These are phyloP conservation scores for Hypoxylon sp. DNA, from an alignment of 2,329 filamentous ascomycete genomes.

Conservation along the genomic window DNA sequence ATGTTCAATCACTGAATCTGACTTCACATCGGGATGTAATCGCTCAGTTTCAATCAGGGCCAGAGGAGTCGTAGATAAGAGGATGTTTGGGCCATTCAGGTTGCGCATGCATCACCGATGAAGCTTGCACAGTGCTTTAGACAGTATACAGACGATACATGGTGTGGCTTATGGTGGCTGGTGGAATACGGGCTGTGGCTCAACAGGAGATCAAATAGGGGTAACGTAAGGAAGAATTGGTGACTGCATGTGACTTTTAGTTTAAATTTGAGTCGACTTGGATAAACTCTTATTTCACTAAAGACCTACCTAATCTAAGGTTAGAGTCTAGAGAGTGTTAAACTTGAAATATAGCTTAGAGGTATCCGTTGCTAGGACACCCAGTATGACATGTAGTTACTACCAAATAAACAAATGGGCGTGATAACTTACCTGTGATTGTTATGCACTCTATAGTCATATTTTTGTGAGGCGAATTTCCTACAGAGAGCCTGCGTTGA, in stretches of 20 bases:
- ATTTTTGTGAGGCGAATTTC: no score
- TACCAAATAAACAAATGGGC: no score
- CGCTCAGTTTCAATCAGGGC: slow-evolving; percentile 6
- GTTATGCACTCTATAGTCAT: no score
- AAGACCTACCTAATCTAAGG: no score
- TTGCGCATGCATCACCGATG: slow-evolving; percentile 2
- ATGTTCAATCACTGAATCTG: neutral
- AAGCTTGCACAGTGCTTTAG: slow-evolving; percentile 2
- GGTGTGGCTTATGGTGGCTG: slow-evolving; percentile 25
- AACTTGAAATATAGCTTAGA: neutral
- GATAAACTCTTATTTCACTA: no score
- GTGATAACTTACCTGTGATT: no score
- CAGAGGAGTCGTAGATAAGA: slow-evolving; percentile 35
- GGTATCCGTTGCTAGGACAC: no score
- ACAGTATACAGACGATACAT: slow-evolving; percentile 17
- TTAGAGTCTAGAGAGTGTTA: no score
- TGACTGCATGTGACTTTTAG: no score
- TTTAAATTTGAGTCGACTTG: no score
- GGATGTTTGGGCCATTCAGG: slow-evolving; percentile 19
- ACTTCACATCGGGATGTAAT: slow-evolving; percentile 25
- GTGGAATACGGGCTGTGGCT: slow-evolving; percentile 21
- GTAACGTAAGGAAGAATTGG: neutral
- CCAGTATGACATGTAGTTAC: no score
- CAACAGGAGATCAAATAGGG: neutral
- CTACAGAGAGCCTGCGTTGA: no score